A percentile compares a stretch with the other conserved stretches of the same genome.
These are phyloP conservation scores for Scutellaria minor DNA, from an alignment of 257 asterid genomes.

Conservation along the genomic window DNA sequence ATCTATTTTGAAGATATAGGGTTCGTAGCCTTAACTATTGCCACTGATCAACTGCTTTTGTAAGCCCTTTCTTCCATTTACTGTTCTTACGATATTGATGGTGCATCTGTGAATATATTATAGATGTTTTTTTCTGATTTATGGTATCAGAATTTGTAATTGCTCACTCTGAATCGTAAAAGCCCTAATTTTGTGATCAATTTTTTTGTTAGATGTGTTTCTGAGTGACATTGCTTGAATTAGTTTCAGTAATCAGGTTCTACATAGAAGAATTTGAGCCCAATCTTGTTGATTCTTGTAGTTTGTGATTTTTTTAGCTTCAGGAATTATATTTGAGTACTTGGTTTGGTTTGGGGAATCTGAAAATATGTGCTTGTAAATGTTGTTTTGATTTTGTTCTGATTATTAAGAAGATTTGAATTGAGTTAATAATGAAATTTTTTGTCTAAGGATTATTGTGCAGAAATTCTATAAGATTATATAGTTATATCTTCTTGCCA, in stretches of 20 bases:
- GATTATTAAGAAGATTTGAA: not conserved
- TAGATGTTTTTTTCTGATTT: not conserved
- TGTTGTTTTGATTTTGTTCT: no score
- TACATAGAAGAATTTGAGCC: not conserved
- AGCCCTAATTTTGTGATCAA: not conserved
- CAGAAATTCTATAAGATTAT: not conserved
- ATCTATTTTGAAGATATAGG: not conserved
- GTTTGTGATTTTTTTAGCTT: not conserved
- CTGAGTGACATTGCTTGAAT: not conserved
- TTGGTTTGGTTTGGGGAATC: not conserved
- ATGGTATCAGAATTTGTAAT: not conserved
- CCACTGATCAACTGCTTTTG: conserved; percentile 2
- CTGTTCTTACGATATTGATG: no score
- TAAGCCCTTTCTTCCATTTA: not conserved
- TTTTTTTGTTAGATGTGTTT: not conserved
- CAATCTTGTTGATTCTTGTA: not conserved
- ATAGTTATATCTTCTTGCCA: no score
- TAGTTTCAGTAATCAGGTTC: not conserved
- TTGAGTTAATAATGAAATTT: not conserved
- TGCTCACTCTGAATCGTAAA: not conserved
- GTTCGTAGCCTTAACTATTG: not conserved
- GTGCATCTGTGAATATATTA: no score
- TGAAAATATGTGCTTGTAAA: not conserved
- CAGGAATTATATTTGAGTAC: not conserved
- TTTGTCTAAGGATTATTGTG: not conserved